A percentile compares a stretch with the other conserved stretches of the same genome.
Evolutionary conservation across 495 filamentous ascomycete genomes (phyloP).

Genomic region (Hypoxylon trugodes): DNA sequence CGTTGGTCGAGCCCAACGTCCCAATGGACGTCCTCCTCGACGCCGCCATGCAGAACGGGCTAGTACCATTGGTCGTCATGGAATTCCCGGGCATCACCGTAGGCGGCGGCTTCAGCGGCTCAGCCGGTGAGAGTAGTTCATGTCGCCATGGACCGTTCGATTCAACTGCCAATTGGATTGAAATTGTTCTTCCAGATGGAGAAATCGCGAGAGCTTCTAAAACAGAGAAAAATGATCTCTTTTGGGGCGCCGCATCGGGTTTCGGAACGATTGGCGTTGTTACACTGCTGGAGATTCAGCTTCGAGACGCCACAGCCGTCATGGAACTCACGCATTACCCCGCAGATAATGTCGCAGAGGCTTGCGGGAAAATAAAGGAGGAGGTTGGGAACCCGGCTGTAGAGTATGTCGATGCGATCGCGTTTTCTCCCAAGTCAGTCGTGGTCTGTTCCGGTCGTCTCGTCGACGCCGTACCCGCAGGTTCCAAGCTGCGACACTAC

Average conservation of each 20-base stretch:
- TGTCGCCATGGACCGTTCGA: conserved; percentile 70
- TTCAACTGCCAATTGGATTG: conserved; percentile 61
- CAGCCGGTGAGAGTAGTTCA: conserved; percentile 66
- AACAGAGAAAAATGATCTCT: conserved; percentile 59
- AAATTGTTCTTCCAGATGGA: conserved; percentile 66
- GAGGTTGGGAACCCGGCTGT: conserved; percentile 40
- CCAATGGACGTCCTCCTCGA: conserved; percentile 67
- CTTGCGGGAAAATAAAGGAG: conserved; percentile 40
- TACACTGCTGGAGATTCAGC: conserved; percentile 64
- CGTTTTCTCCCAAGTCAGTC: conserved; percentile 58
- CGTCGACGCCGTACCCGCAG: conserved; percentile 45
- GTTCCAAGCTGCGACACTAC: conserved; percentile 48
- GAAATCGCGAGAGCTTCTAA: conserved; percentile 52
- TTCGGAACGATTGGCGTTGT: conserved; percentile 67
- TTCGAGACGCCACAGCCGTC: conserved; percentile 58
- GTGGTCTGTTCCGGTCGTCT: conserved; percentile 63
- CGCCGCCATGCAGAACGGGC: conserved; percentile 57
- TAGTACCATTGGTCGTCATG: conserved; percentile 68
- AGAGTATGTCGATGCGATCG: conserved; percentile 59
- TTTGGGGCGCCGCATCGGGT: conserved; percentile 64
- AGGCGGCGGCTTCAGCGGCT: conserved; percentile 69
- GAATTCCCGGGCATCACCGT: conserved; percentile 74
- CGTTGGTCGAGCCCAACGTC: conserved; percentile 71
- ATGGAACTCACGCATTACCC: conserved; percentile 64
- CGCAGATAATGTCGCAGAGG: conserved; percentile 42